These are phyloP conservation scores for Phoma sp. DNA, from an alignment of 2,329 filamentous ascomycete species.

Conservation along the genomic window DNA sequence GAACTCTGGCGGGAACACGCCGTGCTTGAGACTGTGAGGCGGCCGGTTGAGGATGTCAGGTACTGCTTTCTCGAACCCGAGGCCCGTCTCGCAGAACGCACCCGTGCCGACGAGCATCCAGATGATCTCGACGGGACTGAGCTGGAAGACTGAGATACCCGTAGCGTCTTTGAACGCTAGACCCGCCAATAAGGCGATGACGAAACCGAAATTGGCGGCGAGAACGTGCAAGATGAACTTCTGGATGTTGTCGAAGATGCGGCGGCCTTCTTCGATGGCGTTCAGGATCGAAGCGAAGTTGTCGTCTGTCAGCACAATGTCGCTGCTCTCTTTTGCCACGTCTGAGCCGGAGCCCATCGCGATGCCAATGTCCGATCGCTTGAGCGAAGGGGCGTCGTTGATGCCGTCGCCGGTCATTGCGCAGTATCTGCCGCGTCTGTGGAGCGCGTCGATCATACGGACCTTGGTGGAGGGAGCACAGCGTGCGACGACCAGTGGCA, in stretches of 20 bases:
- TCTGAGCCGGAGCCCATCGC: slow-evolving; percentile 56
- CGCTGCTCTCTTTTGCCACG: slow-evolving; percentile 53
- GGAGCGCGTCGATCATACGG: slow-evolving; percentile 53
- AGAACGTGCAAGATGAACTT: slow-evolving; percentile 47
- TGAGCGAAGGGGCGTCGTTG: slow-evolving; percentile 54
- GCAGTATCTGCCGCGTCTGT: slow-evolving; percentile 49
- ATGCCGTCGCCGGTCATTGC: slow-evolving; percentile 56
- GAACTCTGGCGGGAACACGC: slow-evolving; percentile 43
- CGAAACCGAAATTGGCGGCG: slow-evolving; percentile 42
- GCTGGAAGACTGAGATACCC: slow-evolving; percentile 44
- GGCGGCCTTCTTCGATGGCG: slow-evolving; percentile 54
- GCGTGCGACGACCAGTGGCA: slow-evolving; percentile 54
- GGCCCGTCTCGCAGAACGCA: slow-evolving; percentile 42
- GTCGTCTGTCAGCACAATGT: slow-evolving; percentile 55
- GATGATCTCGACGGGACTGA: slow-evolving; percentile 45
- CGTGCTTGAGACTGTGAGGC: slow-evolving; percentile 40
- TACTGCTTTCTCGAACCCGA: slow-evolving; percentile 42
- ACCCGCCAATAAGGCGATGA: slow-evolving; percentile 40
- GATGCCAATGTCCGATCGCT: slow-evolving; percentile 55
- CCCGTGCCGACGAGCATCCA: slow-evolving; percentile 49
- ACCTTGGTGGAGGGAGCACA: slow-evolving; percentile 56
- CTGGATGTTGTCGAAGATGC: slow-evolving; percentile 56
- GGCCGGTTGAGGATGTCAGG: slow-evolving; percentile 43
- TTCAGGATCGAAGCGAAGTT: slow-evolving; percentile 55
- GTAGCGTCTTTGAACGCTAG: slow-evolving; percentile 41